Evolutionary conservation across 306 rosid genomes (phyloP).

Genomic region (Vicia villosa): DNA sequence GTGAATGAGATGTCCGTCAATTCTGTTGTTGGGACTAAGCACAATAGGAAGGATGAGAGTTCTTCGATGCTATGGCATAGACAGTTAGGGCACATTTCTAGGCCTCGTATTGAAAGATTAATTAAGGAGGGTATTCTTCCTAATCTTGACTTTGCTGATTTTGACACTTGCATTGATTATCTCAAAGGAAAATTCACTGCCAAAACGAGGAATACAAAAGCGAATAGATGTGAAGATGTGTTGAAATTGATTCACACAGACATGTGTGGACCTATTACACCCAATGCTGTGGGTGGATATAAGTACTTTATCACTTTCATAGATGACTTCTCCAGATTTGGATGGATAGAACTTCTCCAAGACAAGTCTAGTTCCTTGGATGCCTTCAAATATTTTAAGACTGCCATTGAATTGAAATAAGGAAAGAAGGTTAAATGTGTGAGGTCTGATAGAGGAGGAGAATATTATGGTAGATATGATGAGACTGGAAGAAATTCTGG

Average conservation of each 20-base stretch:
- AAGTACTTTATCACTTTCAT: not conserved
- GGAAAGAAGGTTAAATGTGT: too few relatives aligned
- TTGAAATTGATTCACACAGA: not conserved
- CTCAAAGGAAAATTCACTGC: not conserved
- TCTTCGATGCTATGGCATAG: not conserved
- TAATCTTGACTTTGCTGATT: not conserved
- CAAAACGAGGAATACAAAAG: not conserved
- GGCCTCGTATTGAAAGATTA: not conserved
- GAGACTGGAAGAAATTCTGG: too few relatives aligned
- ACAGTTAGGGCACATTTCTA: not conserved
- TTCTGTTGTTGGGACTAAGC: not conserved
- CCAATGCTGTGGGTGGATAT: not conserved
- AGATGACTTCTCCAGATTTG: not conserved
- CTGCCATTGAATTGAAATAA: too few relatives aligned
- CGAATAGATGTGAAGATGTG: not conserved
- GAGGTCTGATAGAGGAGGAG: too few relatives aligned
- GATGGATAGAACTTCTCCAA: too few relatives aligned
- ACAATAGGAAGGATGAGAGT: too few relatives aligned
- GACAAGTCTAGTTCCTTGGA: too few relatives aligned
- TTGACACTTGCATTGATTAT: not conserved
- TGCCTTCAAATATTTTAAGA: too few relatives aligned
- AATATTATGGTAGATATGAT: too few relatives aligned
- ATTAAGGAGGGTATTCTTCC: not conserved
- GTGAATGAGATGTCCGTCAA: too few relatives aligned
- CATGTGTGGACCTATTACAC: not conserved